Conservation (phyloP, 176 grass and related monocot genomes). For the Triticum urartu region DNA sequence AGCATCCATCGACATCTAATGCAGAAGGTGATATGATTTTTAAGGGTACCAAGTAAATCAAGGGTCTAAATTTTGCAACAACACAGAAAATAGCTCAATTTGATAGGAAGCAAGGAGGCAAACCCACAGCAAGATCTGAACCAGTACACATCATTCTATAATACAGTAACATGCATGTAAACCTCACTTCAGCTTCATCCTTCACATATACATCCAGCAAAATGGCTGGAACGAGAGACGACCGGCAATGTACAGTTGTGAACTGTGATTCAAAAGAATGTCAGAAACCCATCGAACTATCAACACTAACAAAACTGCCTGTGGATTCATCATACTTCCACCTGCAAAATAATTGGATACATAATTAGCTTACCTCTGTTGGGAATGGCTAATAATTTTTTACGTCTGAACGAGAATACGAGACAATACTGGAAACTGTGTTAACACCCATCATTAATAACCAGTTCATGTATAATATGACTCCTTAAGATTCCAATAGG, state of each 20-base stretch:
- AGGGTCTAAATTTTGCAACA: too few relatives aligned
- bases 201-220: neutral
- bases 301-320: slow-evolving; percentile 30
- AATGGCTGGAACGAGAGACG: neutral
- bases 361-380: neutral
- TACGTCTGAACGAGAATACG: neutral
- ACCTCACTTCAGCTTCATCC: neutral
- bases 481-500: neutral
- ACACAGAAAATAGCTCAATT: too few relatives aligned
- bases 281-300: neutral
- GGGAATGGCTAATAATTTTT: neutral
- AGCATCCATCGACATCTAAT: too few relatives aligned
- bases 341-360: slow-evolving; percentile 33
- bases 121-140: too few relatives aligned
- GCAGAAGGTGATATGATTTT: neutral
- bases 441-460: too few relatives aligned
- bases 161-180: neutral
- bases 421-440: neutral
- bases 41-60: neutral
- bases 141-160: too few relatives aligned
- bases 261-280: slow-evolving; percentile 21
- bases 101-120: too few relatives aligned
- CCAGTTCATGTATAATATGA: too few relatives aligned
- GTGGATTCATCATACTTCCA: slow-evolving; percentile 61
- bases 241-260: slow-evolving; percentile 11